Base-by-base conservation (phyloP, 805 yeast species). In the Candida schatavii region DNA sequence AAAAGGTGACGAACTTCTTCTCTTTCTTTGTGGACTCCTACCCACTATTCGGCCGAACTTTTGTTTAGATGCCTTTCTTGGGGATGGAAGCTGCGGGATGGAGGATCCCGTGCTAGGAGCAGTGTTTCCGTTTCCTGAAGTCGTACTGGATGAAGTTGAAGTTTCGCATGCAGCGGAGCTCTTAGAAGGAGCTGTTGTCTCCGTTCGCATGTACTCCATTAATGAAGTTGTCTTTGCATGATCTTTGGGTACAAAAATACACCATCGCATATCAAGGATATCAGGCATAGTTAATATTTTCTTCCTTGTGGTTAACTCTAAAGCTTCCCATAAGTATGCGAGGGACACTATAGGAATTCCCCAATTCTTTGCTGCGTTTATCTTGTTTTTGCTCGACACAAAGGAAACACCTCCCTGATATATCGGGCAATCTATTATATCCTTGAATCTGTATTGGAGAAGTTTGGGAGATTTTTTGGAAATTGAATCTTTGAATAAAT, bases 361-460 rank as follows among this genome's bases (percentile, higher is more conserved):
- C 77, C 84, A 76, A 25, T 62, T 61, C 44, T 77, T 78, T 1
- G 85, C 81, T 25, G 84, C 85, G 39, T 64, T 62, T 36, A 81
- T 70, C 49, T 81, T 81, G 43, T 69, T 75, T 41, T 66, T 74
- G 3, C 83, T 70, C 1, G 82, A 68, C 6, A 68, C 55, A 2
- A 63, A 43, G 27, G 70, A 55, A 18, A 69, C 68, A 10, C 66
- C 58, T 35, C 40, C 45, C 42, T 57, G 56, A 45, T 62, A 58
- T 3, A 56, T 51, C 3, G 72, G 70, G 44, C 74, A 70, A 34
- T 62, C 50, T 19, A 66, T 26, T 15, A 67, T 51, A 41, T 61
- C 69, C 28, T 45, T 49, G 42, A 52, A 60, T 42, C 57, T 55
- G 47, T 70, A 68, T 26, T 55, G 55, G 41, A 72, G 75, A 14